Evolutionary conservation across 495 filamentous ascomycete species (phyloP).

Genomic region (Hyaloscypha variabilis): DNA sequence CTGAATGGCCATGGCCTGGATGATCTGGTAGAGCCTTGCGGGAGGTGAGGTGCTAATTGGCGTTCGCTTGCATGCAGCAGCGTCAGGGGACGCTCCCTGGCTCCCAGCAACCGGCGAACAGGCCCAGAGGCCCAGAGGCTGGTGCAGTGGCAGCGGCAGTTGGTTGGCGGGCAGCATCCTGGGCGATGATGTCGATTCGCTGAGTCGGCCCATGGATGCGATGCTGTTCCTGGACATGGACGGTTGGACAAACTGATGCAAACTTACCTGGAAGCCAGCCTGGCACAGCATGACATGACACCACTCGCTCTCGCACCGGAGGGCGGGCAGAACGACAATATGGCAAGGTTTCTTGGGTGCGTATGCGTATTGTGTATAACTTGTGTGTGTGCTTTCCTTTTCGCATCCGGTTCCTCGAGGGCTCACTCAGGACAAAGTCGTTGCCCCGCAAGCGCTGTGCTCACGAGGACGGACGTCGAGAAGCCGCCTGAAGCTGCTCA

Average conservation of each 20-base stretch:
- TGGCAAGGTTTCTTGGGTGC: too few relatives aligned
- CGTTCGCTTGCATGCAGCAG: constrained; percentile 1
- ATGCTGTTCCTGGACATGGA: neutral
- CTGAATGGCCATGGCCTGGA: neutral
- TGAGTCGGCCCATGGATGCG: constrained; percentile 2
- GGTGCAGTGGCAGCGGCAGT: too few relatives aligned
- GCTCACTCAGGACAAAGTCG: neutral
- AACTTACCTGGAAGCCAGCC: neutral
- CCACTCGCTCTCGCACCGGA: too few relatives aligned
- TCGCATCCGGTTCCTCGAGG: neutral
- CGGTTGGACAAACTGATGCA: neutral
- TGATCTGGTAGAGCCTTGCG: too few relatives aligned
- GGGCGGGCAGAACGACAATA: too few relatives aligned
- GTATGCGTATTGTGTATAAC: too few relatives aligned
- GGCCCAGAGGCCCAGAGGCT: too few relatives aligned
- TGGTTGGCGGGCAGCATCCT: neutral
- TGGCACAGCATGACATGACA: neutral
- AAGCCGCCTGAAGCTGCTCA: too few relatives aligned
- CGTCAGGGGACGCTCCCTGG: neutral
- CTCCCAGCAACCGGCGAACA: too few relatives aligned
- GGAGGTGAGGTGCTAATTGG: neutral
- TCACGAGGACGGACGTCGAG: too few relatives aligned
- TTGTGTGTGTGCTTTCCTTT: neutral
- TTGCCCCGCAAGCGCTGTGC: neutral
- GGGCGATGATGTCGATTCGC: constrained; percentile 17